phyloP scores from a whole-genome alignment of 169 alveolate species.

The Condylostoma magnum region DNA sequence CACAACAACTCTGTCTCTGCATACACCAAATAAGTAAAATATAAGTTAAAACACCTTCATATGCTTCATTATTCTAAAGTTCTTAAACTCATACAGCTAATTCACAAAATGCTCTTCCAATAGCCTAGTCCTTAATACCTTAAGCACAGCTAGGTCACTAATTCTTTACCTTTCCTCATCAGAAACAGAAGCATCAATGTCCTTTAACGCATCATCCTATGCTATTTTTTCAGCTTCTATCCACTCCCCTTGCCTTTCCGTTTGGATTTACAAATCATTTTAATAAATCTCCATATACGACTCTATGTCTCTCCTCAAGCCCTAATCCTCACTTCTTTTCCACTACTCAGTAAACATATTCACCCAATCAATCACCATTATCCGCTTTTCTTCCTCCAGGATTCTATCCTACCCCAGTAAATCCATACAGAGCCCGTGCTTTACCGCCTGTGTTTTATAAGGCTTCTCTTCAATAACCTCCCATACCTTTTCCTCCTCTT shows the following conservation, averaged over 20 bases:
- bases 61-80: constrained; percentile 39
- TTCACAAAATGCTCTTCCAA: neutral
- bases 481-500: constrained; percentile 46
- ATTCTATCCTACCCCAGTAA: constrained; percentile 76
- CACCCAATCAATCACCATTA: constrained; percentile 45
- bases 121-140: constrained; percentile 9
- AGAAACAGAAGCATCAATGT: neutral
- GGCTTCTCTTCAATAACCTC: constrained; percentile 54
- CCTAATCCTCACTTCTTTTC: constrained; percentile 37
- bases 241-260: constrained; percentile 22
- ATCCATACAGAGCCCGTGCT: constrained; percentile 62
- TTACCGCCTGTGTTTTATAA: constrained; percentile 41
- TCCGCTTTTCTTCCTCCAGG: constrained; percentile 52
- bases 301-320: constrained; percentile 35
- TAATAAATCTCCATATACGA: neutral
- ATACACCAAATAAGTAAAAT: constrained; percentile 39
- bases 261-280: neutral
- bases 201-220: neutral
- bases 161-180: neutral
- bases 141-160: neutral
- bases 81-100: neutral
- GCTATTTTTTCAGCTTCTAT: constrained; percentile 9
- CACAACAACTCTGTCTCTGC: constrained; percentile 40
- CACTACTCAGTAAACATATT: constrained; percentile 31
- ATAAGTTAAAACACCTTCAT: constrained; percentile 39